Base-by-base conservation (phyloP, 305 asterid genomes). In the Fraxinus paxiana region DNA sequence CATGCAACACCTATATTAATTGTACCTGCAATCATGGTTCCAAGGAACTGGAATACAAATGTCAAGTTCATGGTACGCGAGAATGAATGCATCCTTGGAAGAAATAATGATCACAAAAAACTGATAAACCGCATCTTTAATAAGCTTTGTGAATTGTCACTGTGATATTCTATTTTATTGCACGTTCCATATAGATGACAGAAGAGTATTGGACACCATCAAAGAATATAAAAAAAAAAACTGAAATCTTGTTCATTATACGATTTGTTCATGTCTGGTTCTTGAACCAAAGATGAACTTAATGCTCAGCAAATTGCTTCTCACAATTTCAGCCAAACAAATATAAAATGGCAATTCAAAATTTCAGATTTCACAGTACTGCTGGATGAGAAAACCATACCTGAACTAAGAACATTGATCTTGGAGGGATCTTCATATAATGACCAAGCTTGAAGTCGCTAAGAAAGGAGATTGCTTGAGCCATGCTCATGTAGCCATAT, bases 401-500 rank as follows among this genome's bases (percentile, higher is more conserved):
- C 93, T 93, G 96, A 77, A 93, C 98, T 26, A 93, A 81, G 84
- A 93, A 93, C 98, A 93, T 93, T 12, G 98, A 93, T 69, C 96
- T 83, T 0, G 98, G 98, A 41, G 97, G 98, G 48, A 92, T 92
- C 86, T 94, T 94, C 96, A 92, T 92, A 54, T 94, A 91, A 46
- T 94, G 98, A 26, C 98, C 98, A 17, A 94, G 92, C 87, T 94
- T 94, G 89, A 92, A 94, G 82, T 94, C 98, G 65, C 91, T 86
- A 0, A 94, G 92, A 84, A 92, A 94, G 10, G 97, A 88, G 59
- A 94, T 46, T n/a, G 98, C 97, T 87, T 94, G 98, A 2, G 82
- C 77, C 97, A 91, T 94, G 92, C 97, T 94, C 91, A 94, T 90
- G 77, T 90, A 94, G 0, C 98, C 98, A 30, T 91, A 94, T 4